A percentile compares a stretch with the other conserved stretches of the same genome.
Conservation (phyloP, 2,329 filamentous ascomycete species). For the Neofusicoccum sp. region DNA sequence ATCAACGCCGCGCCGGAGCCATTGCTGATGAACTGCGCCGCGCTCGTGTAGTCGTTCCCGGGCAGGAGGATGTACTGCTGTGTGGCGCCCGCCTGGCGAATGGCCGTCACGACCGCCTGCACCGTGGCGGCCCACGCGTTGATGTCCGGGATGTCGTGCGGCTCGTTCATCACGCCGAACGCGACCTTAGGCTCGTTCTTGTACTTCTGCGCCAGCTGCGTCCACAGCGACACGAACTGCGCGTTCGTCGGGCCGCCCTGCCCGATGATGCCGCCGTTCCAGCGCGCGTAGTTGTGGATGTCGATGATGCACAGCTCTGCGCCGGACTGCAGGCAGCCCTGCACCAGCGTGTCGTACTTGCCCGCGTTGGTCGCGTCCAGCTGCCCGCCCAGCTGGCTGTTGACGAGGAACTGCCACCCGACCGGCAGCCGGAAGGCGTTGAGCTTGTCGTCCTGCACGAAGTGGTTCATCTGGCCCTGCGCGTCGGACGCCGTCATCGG, state of each 20-base stretch:
- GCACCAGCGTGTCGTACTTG: conserved; percentile 56
- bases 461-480: conserved; percentile 56
- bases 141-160: conserved; percentile 58
- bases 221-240: conserved; percentile 60
- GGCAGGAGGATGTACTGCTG: conserved; percentile 64
- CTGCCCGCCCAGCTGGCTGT: conserved; percentile 50
- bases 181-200: conserved; percentile 52
- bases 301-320: conserved; percentile 59
- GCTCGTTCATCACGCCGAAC: conserved; percentile 69
- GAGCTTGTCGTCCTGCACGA: conserved; percentile 52
- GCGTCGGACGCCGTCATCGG: conserved; percentile 34
- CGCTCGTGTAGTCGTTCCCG: conserved; percentile 56
- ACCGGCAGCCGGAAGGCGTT: conserved; percentile 60
- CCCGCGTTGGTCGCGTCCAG: conserved; percentile 51
- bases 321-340: conserved; percentile 56
- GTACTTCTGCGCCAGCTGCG: conserved; percentile 56
- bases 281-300: conserved; percentile 51
- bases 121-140: conserved; percentile 58
- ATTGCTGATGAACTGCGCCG: conserved; percentile 26
- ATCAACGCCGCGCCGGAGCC: conserved; percentile 47
- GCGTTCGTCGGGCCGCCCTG: conserved; percentile 63
- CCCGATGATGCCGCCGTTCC: conserved; percentile 62
- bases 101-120: conserved; percentile 63
- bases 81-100: conserved; percentile 63
- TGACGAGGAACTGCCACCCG: conserved; percentile 61